Evolutionary conservation across 306 rosid species (phyloP), one percentile per base, ranked within the genome.

Genomic region (Purshia tridentata): DNA sequence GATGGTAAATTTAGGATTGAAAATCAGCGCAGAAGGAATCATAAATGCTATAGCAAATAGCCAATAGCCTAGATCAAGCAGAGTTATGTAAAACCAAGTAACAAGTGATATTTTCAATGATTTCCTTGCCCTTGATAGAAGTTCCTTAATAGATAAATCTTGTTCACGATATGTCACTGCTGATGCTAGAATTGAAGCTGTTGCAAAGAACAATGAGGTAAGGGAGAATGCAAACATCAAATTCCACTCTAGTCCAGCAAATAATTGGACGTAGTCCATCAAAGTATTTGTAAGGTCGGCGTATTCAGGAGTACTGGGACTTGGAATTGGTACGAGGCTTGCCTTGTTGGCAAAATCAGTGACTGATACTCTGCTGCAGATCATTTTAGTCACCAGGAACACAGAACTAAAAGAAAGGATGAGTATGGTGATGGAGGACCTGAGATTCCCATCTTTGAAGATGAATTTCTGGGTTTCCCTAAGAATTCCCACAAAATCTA

Each of bases 51-150:
- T 1, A 2, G 35, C 52, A 19, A 2, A 23, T 23, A 20, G 14
- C 10, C 11, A 1, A 50, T 62, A 70, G 41, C 80, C 83, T 6
- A 62, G 13, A 15, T 69, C 56, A 19, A 80, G 37, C 8, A 80
- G 65, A 5, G 20, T 22, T 1, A 39, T 18, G 79, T 69, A 54
- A 29, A 62, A 80, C 42, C 73, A 63, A 39, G 80, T 74, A 14
- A 69, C 65, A 39, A 79, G 16, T 4, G 65, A 16, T 53, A 72
- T 55, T 40, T 70, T 72, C 73, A 64, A 29, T 10, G 58, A 20
- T 59, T 47, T 58, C 23, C 9, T 19, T 48, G 45, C 48, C n/a
- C 56, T 5, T 6, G 47, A 9, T 46, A 72, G 23, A 23, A 72
- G 46, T 47, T 47, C 47, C 76, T 11, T n/a, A 69, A 42, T 16